Evolutionary conservation across 139 green algal species (phyloP), one percentile per base, ranked within the genome.

Genomic region (Microglena sp.): DNA sequence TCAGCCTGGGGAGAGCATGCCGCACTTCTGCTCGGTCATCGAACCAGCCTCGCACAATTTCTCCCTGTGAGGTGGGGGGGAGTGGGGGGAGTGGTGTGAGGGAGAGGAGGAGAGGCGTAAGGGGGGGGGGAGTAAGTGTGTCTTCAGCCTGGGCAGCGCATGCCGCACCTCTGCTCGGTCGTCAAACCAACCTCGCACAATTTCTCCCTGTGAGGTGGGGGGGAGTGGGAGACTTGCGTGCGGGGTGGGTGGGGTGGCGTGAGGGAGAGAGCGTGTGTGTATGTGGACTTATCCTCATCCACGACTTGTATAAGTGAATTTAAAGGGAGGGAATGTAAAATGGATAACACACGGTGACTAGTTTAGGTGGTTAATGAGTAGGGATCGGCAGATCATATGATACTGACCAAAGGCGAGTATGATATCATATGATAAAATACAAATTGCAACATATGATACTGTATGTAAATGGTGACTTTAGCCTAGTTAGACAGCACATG

Each of bases 141-240:
- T n/a, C n/a, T n/a, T n/a, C 55, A 90, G 70, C 73, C 86, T 88
- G 35, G 50, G 43, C n/a, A 96, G 75, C 2, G 90, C 90, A 57
- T 89, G 84, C 35, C 87, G 82, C 6, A 74, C 83, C 74, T 98
- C 92, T 22, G 89, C 77, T 0, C 82, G 78, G 75, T 81, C 75
- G 40, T 77, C 77, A 70, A 97, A 93, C 90, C 92, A 97, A 40
- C 82, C 83, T 53, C 75, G 68, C 30, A 85, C 36, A 0, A 82
- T 30, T 28, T 54, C 65, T 7, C 69, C 74, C 54, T 77, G 66
- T 28, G 72, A 29, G 35, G 31, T 8, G 18, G 11, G 18, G 40
- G 40, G 40, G 40, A 18, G 18, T n/a, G 40, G 40, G n/a, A n/a
- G n/a, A n/a, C n/a, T n/a, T n/a, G n/a, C n/a, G n/a, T n/a, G 11